Base-by-base conservation (phyloP, 345 rosid genomes). In the Cochlearia excelsa region DNA sequence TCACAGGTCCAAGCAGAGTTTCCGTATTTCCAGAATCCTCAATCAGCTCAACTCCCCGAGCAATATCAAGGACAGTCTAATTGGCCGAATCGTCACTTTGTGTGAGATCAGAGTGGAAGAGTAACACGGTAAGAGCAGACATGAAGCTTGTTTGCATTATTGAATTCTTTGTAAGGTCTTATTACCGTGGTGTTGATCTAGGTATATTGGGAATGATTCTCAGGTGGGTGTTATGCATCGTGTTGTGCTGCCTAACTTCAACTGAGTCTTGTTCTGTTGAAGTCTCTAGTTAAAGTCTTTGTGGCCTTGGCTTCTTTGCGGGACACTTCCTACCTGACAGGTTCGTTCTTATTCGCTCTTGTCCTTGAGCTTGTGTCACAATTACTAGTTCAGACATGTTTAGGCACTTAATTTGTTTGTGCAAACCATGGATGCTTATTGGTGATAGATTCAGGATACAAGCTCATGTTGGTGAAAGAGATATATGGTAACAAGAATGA, bases 31-130 rank as follows among this genome's bases (percentile, higher is more conserved):
- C 78, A 56, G 74, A 52, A 74, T 61, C 84, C 76, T 60, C 85
- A 80, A 63, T 65, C 82, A 61, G 59, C 79, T 56, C 72, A 87
- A 60, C 72, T 77, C 74, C 82, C 90, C 26, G 87, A 79, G 75
- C 95, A 85, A 69, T 79, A 80, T 79, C 86, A 79, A 67, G 99
- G 95, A 75, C 91, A 80, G 56, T 76, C 97, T 30, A 66, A 74
- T 57, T 83, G 97, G 97, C 63, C 81, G 7, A 75, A 84, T 67
- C 95, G 81, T 58, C 80, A 73, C 68, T 75, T 85, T 67, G 97
- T 87, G 97, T 93, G 99, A 93, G 70, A 60, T 73, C 65, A 61
- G 70, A 69, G 64, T 78, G 76, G 56, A 53, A 72, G 62, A 67
- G 70, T 78, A 72, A 74, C 47, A 67, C 61, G 26, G 52, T 69